Evolutionary conservation across 1,139 yeast species (phyloP).

Genomic region (Nakaseomyces nivariensis): DNA sequence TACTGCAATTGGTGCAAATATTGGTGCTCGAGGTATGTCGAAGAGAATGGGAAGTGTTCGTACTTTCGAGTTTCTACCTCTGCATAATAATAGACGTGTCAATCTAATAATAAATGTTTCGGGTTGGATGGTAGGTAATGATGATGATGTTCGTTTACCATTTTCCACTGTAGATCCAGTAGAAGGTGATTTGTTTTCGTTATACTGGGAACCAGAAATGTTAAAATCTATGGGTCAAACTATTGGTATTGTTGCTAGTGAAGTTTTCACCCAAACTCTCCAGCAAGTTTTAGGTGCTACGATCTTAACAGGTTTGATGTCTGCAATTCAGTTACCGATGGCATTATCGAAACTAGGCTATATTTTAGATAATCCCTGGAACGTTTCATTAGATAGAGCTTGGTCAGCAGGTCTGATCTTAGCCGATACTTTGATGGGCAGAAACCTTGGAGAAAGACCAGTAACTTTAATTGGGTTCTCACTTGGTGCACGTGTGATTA

Average conservation of each 20-base stretch:
- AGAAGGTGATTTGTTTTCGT: conserved; percentile 89
- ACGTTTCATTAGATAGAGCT: conserved; percentile 90
- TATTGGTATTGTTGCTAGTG: conserved; percentile 84
- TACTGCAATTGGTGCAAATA: conserved; percentile 80
- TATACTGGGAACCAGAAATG: conserved; percentile 98
- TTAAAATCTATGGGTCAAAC: conserved; percentile 94
- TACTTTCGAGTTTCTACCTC: conserved; percentile 86
- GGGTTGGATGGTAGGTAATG: conserved; percentile 96
- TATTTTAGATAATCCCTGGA: conserved; percentile 94
- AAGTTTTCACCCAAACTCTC: conserved; percentile 82
- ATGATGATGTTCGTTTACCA: conserved; percentile 94
- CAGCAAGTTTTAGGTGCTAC: conserved; percentile 95
- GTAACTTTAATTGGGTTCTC: conserved; percentile 90
- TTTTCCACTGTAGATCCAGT: conserved; percentile 95
- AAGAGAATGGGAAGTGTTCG: conserved; percentile 84
- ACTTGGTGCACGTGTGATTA: conserved; percentile 84
- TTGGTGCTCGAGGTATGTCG: conserved; percentile 79
- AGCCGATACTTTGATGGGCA: conserved; percentile 81
- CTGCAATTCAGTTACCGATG: conserved; percentile 93
- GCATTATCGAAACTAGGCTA: conserved; percentile 82
- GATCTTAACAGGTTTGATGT: conserved; percentile 81
- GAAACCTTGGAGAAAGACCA: conserved; percentile 88
- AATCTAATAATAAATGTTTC: conserved; percentile 84
- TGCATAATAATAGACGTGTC: conserved; percentile 83
- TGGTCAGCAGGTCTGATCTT: conserved; percentile 91